Evolutionary conservation across 371 early-diverging fungal species (phyloP).

Genomic region (Apophysomyces sp.): DNA sequence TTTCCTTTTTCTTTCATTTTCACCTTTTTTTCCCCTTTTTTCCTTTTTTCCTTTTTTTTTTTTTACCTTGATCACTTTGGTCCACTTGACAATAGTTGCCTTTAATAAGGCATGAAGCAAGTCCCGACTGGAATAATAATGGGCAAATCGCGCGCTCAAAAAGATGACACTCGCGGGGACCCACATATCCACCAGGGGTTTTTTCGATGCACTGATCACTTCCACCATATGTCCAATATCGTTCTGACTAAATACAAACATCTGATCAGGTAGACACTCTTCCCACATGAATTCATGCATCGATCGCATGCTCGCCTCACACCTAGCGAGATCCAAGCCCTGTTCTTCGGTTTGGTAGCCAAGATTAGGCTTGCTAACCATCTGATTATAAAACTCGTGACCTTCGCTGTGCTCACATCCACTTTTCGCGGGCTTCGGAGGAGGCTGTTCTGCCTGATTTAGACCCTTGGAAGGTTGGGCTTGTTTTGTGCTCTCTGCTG

Average conservation of each 20-base stretch:
- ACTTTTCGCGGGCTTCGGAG: slow-evolving; percentile 8
- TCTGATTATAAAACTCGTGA: slow-evolving; percentile 1
- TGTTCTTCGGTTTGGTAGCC: slow-evolving; percentile 27
- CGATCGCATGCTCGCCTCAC: slow-evolving; percentile 22
- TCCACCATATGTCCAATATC: slow-evolving; percentile 68
- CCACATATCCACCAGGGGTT: slow-evolving; percentile 51
- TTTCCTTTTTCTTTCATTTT: background rate
- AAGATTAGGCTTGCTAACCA: background rate
- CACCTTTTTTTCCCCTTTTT: slow-evolving; percentile 17
- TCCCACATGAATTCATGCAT: slow-evolving; percentile 70
- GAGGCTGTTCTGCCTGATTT: slow-evolving; percentile 12
- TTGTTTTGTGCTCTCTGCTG: background rate
- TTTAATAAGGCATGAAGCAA: slow-evolving; percentile 64
- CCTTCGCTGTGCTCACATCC: slow-evolving; percentile 7
- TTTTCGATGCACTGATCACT: slow-evolving; percentile 55
- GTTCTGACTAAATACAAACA: slow-evolving; percentile 82
- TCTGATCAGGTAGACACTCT: slow-evolving; percentile 76
- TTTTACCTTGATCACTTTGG: slow-evolving; percentile 51
- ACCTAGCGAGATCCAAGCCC: slow-evolving; percentile 11
- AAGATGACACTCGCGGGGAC: slow-evolving; percentile 84
- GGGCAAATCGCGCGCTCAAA: slow-evolving; percentile 86
- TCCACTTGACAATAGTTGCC: slow-evolving; percentile 51
- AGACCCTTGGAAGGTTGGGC: slow-evolving; percentile 5
- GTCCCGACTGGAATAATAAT: slow-evolving; percentile 67
- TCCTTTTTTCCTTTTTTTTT: background rate